Base-by-base conservation (phyloP, 768 basidiomycete genomes). In the Boletus rex-veris region DNA sequence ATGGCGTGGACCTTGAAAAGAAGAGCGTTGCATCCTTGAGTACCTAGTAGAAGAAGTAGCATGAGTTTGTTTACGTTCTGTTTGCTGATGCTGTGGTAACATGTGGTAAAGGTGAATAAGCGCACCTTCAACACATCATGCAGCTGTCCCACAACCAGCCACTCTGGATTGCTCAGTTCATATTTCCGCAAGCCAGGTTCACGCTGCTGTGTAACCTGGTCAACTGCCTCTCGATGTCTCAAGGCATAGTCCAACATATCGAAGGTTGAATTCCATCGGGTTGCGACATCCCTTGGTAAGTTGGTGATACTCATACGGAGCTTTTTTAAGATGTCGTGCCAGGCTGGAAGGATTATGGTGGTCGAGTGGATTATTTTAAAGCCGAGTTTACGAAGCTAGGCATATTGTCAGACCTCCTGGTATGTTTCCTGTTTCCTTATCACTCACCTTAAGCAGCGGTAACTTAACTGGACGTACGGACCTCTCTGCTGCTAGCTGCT, bases 271-370 rank as follows among this genome's bases (percentile, higher is more conserved):
- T 70, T 70, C 69, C 66, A 71, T 0, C 53, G 14, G 2, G 68
- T 72, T 1, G 48, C 4, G 4, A 73, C 61, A 54, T 73, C 64
- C 0, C 57, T 41, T 11, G 65, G 68, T 37, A 71, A 54, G 5
- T 47, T 19, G 0, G 47, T 54, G 0, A 21, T 3, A 1, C 36
- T 47, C 35, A 36, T 16, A 15, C 7, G 16, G 0, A 31, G 5
- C 7, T 61, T 37, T 0, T 33, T 28, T 7, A 61, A 39, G 4
- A 45, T 37, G 0, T 9, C 3, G 0, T 38, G 26, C 68, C 71
- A 73, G 0, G 35, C 39, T 0, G 66, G 70, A 0, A 63, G 47
- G 3, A 57, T 28, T 0, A 63, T 64, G 1, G 64, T 50, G 0
- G 60, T 48, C 0, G 31, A 71, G 38, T 67, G 19, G 9, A 71